Evolutionary conservation across 371 early-diverging fungal genomes (phyloP), one percentile per base, ranked within the genome.

Genomic region (Blakeslea trispora): DNA sequence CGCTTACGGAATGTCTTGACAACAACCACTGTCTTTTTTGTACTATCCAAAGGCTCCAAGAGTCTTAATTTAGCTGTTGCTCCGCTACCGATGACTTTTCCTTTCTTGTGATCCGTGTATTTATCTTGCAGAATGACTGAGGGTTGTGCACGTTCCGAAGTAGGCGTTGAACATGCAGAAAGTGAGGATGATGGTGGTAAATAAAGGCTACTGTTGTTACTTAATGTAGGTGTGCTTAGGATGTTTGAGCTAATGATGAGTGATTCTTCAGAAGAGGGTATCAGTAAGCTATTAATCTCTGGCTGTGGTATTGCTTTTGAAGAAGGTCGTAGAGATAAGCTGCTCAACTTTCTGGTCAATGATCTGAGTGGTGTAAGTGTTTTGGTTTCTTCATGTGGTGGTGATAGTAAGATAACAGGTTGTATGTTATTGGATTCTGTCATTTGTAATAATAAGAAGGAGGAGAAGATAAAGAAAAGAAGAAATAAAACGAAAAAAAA

Each of bases 1-100:
- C 55, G 48, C 50, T 77, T 75, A 22, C 73, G 71, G 66, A 87
- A 89, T 48, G 84, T 85, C 66, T 88, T 69, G 50, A 64, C 55
- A 10, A 65, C 68, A 17, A 65, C 59, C 8, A 50, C 41, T n/a
- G 15, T 18, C n/a, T 54, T 53, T 32, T 47, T 28, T 0, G 31
- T 9, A n/a, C 4, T 15, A 19, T 50, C 18, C 6, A 13, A n/a
- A 8, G 50, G 31, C 18, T 55, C 59, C 6, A 68, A 24, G 13
- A 68, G 28, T 31, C 68, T 37, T 19, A 71, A 34, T 35, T 64
- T 64, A 32, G 72, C 72, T 14, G 68, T 71, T 0, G 72, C 64
- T 14, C 72, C 72, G n/a, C 50, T 49, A 11, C 72, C 72, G 34
- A 72, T 69, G 11, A 22, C 43, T 7, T 47, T 50, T 0, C 66